Base-by-base conservation (phyloP, 2,329 filamentous ascomycete genomes). In the Sordariomycetes sp. region DNA sequence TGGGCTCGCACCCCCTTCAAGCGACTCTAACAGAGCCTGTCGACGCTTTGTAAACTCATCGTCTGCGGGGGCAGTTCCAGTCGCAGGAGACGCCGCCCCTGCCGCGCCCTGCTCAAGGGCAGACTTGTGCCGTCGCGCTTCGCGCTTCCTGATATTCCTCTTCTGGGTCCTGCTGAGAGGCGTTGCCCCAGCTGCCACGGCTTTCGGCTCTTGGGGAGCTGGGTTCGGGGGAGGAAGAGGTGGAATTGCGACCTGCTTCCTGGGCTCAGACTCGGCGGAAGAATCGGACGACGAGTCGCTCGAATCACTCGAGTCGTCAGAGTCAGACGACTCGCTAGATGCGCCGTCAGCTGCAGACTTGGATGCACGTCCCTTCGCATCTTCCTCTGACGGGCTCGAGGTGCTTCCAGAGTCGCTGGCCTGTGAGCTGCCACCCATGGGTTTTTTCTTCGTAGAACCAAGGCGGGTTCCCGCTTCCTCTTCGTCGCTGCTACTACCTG, bases 141-240 rank as follows among this genome's bases (percentile, higher is more conserved):
- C 32, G 37, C 75, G 74, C 51, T 79, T 73, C 32, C 80, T 72
- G 10, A 73, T 74, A 61, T 83, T 83, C 6, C 80, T 74, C 60
- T 73, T 79, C 62, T 77, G 76, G 0, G 80, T 83, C 37, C 64
- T 70, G 0, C 68, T 66, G 55, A 76, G 48, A 10, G 24, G 14
- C 40, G 37, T 5, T 28, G 14, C 54, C 14, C 18, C 43, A 18
- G 40, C 7, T 3, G 25, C 18, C 22, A 40, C 10, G 12, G 54
- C 6, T 22, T 34, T 12, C 35, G 28, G 16, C 20, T 32, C 24
- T 34, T 32, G 37, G 12, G 37, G 14, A 10, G 37, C 37, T 43
- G n/a, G n/a, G n/a, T 43, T n/a, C 37, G 37, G 37, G 3, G 37
- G 37, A 14, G 37, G 6, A 16, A 16, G 12, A n/a, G 37, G 4